Evolutionary conservation across 1,284 basidiomycete species (phyloP).

Genomic region (Farysia itapuensis): DNA sequence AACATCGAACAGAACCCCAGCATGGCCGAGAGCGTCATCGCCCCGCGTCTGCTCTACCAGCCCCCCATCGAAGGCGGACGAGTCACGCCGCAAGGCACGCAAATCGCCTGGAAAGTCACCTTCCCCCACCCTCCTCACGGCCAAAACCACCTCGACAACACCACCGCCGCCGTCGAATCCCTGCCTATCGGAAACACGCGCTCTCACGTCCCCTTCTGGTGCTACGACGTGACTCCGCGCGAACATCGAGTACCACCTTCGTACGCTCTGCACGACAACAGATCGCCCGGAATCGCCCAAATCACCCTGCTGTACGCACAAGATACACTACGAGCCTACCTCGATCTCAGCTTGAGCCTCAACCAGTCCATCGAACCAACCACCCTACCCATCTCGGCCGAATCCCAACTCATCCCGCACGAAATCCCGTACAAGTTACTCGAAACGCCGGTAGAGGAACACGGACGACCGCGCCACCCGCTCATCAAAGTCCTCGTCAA

Average conservation of each 20-base stretch:
- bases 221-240: constrained; percentile 38
- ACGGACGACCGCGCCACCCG: neutral
- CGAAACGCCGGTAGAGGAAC: constrained; percentile 5
- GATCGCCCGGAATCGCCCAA: constrained; percentile 24
- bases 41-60: constrained; percentile 16
- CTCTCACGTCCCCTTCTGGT: constrained; percentile 38
- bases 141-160: neutral
- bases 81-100: constrained; percentile 19
- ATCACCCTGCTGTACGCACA: constrained; percentile 32
- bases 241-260: constrained; percentile 14
- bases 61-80: constrained; percentile 20
- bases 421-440: constrained; percentile 17
- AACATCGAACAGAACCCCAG: neutral
- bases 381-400: constrained; percentile 12
- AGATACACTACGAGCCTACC: constrained; percentile 13
- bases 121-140: constrained; percentile 20
- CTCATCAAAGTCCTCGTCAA: constrained; percentile 19
- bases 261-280: constrained; percentile 28
- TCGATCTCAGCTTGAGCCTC: constrained; percentile 14
- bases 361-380: constrained; percentile 18
- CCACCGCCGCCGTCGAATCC: neutral
- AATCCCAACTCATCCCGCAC: constrained; percentile 16
- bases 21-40: constrained; percentile 1
- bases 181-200: constrained; percentile 7
- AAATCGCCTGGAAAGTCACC: constrained; percentile 40